Conservation (phyloP, 2,329 filamentous ascomycete species). For the Colletotrichum cordylinicola region DNA sequence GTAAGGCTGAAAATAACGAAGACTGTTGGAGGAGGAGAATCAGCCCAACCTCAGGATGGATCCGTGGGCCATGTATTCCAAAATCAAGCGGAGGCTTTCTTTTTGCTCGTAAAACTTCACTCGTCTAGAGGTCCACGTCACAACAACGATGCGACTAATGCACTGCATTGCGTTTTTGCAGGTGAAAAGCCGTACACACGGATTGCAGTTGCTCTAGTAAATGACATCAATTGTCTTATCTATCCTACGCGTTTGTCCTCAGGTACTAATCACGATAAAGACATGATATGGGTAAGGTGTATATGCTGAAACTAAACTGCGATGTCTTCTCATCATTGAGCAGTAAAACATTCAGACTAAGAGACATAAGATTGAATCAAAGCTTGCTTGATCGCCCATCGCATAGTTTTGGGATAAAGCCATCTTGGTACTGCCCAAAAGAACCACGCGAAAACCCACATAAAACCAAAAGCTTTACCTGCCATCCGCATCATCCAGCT, state of each 20-base stretch:
- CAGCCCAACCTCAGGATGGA: too few species aligned
- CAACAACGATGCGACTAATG: background rate
- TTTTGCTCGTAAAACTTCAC: background rate
- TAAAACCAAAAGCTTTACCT: background rate
- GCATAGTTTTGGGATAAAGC: background rate
- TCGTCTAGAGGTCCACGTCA: background rate
- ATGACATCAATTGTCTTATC: background rate
- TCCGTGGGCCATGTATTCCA: background rate
- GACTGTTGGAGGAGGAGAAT: background rate
- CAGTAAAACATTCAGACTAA: background rate
- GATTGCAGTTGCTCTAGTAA: accelerated
- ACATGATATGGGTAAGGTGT: background rate
- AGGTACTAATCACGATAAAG: background rate
- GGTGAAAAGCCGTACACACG: background rate
- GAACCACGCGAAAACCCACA: background rate
- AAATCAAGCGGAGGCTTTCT: background rate
- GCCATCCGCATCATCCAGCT: background rate
- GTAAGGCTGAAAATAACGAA: background rate
- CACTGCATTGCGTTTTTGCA: background rate
- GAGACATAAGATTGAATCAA: background rate
- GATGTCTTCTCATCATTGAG: background rate
- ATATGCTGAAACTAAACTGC: background rate
- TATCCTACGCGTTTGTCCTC: background rate
- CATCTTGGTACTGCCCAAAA: background rate
- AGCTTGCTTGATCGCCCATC: background rate